Evolutionary conservation across 2,329 filamentous ascomycete species (phyloP).

Genomic region (Calonectria naviculata): DNA sequence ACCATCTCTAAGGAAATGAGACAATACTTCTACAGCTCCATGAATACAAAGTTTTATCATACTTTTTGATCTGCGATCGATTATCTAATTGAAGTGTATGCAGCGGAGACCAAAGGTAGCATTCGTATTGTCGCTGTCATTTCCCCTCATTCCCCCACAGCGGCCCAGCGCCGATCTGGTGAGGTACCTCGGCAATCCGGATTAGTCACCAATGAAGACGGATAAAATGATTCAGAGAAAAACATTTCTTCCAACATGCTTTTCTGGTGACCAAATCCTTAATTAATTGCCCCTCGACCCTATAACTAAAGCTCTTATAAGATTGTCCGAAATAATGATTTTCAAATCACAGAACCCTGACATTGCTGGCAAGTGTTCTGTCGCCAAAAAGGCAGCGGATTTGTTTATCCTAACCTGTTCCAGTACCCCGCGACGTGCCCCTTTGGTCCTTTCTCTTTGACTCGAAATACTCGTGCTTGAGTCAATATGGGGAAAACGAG

Average conservation of each 20-base stretch:
- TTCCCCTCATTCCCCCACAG: conserved; percentile 2
- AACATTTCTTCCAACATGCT: background rate
- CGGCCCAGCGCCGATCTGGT: too few species aligned
- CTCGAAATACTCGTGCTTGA: conserved; percentile 53
- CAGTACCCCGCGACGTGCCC: conserved; percentile 64
- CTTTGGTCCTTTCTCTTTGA: conserved; percentile 72
- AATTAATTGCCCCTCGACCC: background rate
- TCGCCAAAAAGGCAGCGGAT: too few species aligned
- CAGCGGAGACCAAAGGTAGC: background rate
- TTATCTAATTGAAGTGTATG: too few species aligned
- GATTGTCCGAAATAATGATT: conserved; percentile 11
- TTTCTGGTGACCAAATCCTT: too few species aligned
- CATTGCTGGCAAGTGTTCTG: conserved; percentile 4
- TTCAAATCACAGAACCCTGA: conserved; percentile 27
- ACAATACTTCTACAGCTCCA: too few species aligned
- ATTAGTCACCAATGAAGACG: background rate
- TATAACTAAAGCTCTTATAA: background rate
- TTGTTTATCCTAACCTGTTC: background rate
- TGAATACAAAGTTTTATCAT: too few species aligned
- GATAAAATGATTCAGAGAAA: background rate
- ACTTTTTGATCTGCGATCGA: background rate
- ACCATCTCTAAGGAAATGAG: too few species aligned
- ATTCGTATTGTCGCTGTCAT: background rate
- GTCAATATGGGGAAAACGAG: conserved; percentile 42
- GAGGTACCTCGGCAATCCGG: background rate